Conservation (phyloP, 2,329 filamentous ascomycete genomes). For the Lecanosticta acicola region DNA sequence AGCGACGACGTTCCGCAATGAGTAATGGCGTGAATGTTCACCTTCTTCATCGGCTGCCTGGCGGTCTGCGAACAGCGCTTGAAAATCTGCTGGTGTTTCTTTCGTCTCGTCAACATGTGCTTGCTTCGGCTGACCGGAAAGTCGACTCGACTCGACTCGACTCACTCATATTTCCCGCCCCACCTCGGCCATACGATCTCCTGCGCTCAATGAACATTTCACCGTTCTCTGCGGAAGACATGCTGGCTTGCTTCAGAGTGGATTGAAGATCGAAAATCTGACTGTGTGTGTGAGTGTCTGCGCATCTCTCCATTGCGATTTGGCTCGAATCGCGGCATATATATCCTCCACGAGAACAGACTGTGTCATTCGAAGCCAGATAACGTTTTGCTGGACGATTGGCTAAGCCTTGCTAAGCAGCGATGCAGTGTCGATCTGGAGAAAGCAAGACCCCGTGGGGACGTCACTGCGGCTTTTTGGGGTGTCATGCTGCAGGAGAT, state of each 20-base stretch:
- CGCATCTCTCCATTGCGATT: too few species aligned
- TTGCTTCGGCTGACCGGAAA: too few species aligned
- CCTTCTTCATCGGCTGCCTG: not conserved
- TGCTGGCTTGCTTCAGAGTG: not conserved
- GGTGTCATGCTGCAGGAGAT: not conserved
- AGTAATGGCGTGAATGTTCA: not conserved
- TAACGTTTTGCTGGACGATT: not conserved
- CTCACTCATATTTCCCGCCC: not conserved
- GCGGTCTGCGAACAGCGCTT: not conserved
- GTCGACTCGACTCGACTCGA: too few species aligned
- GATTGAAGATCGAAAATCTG: too few species aligned
- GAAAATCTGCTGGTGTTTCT: not conserved
- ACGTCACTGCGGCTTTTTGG: conserved; percentile 1
- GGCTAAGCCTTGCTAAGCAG: not conserved
- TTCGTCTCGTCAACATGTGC: too few species aligned
- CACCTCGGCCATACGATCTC: not conserved
- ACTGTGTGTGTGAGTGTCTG: too few species aligned
- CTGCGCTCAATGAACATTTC: not conserved
- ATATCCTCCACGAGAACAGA: not conserved
- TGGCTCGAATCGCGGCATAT: not conserved
- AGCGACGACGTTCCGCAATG: not conserved
- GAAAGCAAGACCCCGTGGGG: not conserved
- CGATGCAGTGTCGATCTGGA: not conserved
- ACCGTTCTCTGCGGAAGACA: not conserved
- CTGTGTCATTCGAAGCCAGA: not conserved